These are phyloP conservation scores for Epichloe bromicola DNA, from an alignment of 2,329 filamentous ascomycete species.

Conservation along the genomic window DNA sequence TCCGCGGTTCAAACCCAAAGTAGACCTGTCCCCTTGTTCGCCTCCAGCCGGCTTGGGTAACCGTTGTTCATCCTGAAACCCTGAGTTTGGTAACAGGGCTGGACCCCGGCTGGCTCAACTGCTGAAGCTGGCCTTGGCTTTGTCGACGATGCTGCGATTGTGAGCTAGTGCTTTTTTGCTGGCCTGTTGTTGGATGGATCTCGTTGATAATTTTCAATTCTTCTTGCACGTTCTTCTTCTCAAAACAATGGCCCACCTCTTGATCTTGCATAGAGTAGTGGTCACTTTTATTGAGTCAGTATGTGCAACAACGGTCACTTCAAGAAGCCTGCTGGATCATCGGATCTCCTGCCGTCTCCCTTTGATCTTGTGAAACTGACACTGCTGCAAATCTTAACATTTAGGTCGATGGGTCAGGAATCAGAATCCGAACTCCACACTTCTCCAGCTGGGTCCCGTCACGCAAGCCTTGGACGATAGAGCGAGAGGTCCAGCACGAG, in stretches of 20 bases:
- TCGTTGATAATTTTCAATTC: neutral
- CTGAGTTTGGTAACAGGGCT: neutral
- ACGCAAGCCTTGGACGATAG: neutral
- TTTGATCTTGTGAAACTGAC: neutral
- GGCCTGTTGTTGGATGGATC: neutral
- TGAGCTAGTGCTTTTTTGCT: neutral
- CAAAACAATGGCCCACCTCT: neutral
- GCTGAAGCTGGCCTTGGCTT: neutral
- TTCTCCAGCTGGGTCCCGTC: conserved; percentile 1
- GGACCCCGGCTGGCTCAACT: neutral
- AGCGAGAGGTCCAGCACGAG: neutral
- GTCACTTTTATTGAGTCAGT: no score
- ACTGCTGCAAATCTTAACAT: neutral
- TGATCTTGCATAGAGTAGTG: no score
- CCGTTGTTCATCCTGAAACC: neutral
- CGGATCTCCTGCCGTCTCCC: neutral
- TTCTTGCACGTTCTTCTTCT: neutral
- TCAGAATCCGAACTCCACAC: conserved; percentile 1
- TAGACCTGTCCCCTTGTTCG: neutral
- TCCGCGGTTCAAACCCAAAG: no score
- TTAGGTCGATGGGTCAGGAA: conserved; percentile 2
- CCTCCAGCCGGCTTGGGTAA: neutral
- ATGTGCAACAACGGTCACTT: no score
- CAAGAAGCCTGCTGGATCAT: neutral
- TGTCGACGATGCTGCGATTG: neutral